Evolutionary conservation across 441 rosid species (phyloP).

Genomic region (Pelargonium citronellum): DNA sequence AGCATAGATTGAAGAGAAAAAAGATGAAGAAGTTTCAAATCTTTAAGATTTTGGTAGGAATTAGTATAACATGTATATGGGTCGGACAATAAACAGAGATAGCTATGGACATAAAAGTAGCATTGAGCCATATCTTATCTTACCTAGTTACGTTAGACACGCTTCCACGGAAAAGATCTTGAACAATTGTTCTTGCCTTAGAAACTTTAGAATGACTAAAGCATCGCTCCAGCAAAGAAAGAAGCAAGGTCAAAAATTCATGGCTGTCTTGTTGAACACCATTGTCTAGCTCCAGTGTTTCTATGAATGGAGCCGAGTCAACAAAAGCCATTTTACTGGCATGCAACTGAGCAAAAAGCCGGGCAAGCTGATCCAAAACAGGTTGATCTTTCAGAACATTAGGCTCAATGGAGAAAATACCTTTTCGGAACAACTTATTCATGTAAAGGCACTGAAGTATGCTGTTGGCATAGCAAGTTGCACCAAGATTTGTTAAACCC

Average conservation of each 20-base stretch:
- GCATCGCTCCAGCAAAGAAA: constrained; percentile 91
- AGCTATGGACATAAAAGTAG: constrained; percentile 5
- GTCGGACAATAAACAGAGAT: not conserved
- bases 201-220: constrained; percentile 54
- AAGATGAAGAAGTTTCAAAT: not conserved
- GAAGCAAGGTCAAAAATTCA: constrained; percentile 86
- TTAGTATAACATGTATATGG: not conserved
- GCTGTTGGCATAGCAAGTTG: constrained; percentile 98
- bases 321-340: constrained; percentile 76
- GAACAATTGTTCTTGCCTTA: constrained; percentile 71
- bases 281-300: constrained; percentile 82
- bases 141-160: constrained; percentile 98
- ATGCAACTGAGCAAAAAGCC: constrained; percentile 81
- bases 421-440: constrained; percentile 71
- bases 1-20: constrained; percentile 3
- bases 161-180: constrained; percentile 95
- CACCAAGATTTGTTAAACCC: constrained; percentile 89
- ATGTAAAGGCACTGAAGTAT: constrained; percentile 87
- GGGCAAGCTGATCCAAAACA: constrained; percentile 78
- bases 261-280: constrained; percentile 97
- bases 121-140: constrained; percentile 28
- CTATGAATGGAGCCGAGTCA: constrained; percentile 93
- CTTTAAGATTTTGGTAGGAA: not conserved
- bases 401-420: constrained; percentile 76
- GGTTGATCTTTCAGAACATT: constrained; percentile 66